Evolutionary conservation across 1,139 yeast species (phyloP), one percentile per base, ranked within the genome.

Genomic region (Hansenula lynferdii): DNA sequence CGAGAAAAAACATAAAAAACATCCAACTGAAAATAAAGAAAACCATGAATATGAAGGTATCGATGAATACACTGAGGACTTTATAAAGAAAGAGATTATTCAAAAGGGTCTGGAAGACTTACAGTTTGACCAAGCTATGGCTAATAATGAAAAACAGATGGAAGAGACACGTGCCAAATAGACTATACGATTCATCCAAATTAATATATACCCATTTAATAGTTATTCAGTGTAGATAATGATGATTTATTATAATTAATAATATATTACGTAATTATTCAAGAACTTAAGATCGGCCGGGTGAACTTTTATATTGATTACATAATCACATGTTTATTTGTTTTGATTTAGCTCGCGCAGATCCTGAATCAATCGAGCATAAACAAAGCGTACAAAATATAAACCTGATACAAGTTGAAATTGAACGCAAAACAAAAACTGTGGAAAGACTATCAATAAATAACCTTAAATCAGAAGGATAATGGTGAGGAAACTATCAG

Each of bases 21-120:
- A 28, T 14, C n/a, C n/a, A 11, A 20, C 6, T 16, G 23, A 19
- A 15, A n/a, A 22, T 7, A 8, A 23, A 4, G 37, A 40, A 1
- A 37, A 30, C 5, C 34, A 34, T 11, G 45, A 40, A 8, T 24
- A 33, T 8, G 39, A 38, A 5, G 21, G 11, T 8, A 4, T 17
- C 12, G 35, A 49, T 22, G 42, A 39, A 11, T 40, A 40, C 16
- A 34, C 48, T 1, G 48, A 51, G 27, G 54, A 47, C 33, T 52
- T 49, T 30, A 43, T 52, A 25, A 47, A 49, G 32, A 42, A 45
- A 16, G 55, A 52, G 33, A 35, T 52, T 11, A 36, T 50, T 16
- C 44, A 44, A 34, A 48, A 47, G 33, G 45, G 40, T 5, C 33
- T 49, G 14, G 49, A 41, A 30, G 49, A 49, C 28, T 22, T 49